Conservation (phyloP, 371 early-diverging fungal genomes). For the Synchytrium microbalum region DNA sequence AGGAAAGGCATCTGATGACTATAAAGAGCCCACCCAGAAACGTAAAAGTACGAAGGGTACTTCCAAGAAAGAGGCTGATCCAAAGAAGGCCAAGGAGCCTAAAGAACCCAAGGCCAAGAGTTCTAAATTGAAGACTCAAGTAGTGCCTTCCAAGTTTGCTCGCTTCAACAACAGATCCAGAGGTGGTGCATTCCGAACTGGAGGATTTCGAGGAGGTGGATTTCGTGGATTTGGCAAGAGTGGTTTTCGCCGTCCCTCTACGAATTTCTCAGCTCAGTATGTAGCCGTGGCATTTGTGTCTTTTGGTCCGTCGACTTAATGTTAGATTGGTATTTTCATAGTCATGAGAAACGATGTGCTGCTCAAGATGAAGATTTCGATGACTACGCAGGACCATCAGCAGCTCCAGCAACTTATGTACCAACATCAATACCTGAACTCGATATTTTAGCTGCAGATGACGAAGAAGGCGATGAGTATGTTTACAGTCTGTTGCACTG, state of each 20-base stretch:
- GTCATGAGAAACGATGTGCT: neutral
- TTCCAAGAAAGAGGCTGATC: neutral
- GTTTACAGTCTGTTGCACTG: neutral
- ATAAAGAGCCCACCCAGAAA: neutral
- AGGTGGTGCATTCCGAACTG: too few species aligned
- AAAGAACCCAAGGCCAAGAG: neutral
- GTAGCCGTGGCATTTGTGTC: too few species aligned
- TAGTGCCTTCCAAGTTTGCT: neutral
- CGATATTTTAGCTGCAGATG: constrained; percentile 5
- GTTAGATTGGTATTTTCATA: too few species aligned
- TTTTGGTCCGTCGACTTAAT: too few species aligned
- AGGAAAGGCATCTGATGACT: neutral
- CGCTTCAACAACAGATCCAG: neutral
- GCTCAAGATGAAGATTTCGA: neutral
- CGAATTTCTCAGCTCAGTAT: too few species aligned
- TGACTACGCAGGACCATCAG: neutral
- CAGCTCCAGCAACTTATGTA: neutral
- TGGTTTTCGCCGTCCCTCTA: neutral
- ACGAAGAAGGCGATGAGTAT: constrained; percentile 8
- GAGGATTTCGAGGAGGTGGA: neutral
- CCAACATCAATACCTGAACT: constrained; percentile 4
- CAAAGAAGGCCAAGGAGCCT: neutral
- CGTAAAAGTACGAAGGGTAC: neutral
- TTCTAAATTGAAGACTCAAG: neutral
- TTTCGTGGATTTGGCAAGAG: neutral